Evolutionary conservation across 441 rosid species (phyloP), one percentile per base, ranked within the genome.

Genomic region (Euphorbia corollata): DNA sequence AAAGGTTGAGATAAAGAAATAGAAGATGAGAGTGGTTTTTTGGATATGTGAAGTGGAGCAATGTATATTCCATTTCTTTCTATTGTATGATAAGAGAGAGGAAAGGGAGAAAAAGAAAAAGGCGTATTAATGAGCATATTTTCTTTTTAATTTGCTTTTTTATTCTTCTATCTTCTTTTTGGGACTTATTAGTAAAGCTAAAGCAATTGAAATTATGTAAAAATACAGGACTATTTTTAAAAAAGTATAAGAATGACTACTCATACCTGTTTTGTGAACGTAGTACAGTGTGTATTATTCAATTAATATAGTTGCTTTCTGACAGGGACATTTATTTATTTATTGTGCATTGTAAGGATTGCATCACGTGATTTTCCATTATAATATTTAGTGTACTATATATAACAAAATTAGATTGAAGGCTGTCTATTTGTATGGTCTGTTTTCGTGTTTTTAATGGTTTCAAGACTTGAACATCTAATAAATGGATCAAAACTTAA

Each of bases 281-380:
- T 3, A 65, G n/a, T n/a, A n/a, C n/a, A n/a, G n/a, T n/a, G n/a
- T n/a, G n/a, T 45, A 45, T 45, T 45, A 45, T 45, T 0, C 22
- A 65, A 53, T 18, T 53, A 53, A 53, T 7, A 7, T 3, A 66
- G 38, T 1, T 11, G 24, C 8, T 3, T 36, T 23, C 15, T 22
- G 54, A 66, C 23, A 38, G 13, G 11, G 54, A 56, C 69, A n/a
- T n/a, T n/a, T n/a, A 36, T 34, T 13, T 11, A 56, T 56, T 56
- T 24, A 22, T 38, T 65, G 54, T 15, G 34, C 13, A 5, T 9
- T 64, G 47, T 32, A 64, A 53, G 36, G 59, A 32, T 32, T 20
- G 39, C 9, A 23, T 66, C 69, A 66, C 54, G 69, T 56, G 69
- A 65, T 13, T 38, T 23, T 18, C 23, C 69, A 13, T 47, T 47